Evolutionary conservation across 352 stramenopile species (phyloP).

Genomic region (Pythium coloratum): DNA sequence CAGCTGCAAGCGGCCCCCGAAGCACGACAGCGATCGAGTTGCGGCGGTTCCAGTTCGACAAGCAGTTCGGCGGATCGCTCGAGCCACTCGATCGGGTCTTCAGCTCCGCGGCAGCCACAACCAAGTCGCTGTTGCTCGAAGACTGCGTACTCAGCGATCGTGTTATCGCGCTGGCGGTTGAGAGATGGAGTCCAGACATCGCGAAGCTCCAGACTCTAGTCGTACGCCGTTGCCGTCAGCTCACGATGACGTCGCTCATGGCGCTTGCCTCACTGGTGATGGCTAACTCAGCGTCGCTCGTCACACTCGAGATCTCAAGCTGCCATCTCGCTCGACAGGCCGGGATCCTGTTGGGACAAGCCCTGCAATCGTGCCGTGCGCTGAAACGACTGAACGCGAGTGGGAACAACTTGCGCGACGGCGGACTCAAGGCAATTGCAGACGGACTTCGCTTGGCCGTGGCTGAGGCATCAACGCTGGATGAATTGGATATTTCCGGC

Average conservation of each 20-base stretch:
- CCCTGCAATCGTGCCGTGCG: slow-evolving; percentile 35
- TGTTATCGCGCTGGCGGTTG: slow-evolving; percentile 31
- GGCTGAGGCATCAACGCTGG: slow-evolving; percentile 21
- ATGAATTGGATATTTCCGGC: slow-evolving; percentile 44
- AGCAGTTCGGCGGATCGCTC: slow-evolving; percentile 32
- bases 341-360: slow-evolving; percentile 62
- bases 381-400: slow-evolving; percentile 40
- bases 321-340: slow-evolving; percentile 55
- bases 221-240: slow-evolving; percentile 38
- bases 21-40: slow-evolving; percentile 14
- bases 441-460: slow-evolving; percentile 31
- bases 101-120: background rate
- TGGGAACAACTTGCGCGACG: slow-evolving; percentile 58
- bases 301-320: slow-evolving; percentile 47
- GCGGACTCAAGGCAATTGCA: slow-evolving; percentile 46
- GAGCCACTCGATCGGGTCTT: slow-evolving; percentile 14
- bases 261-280: slow-evolving; percentile 39
- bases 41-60: slow-evolving; percentile 11
- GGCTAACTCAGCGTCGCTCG: slow-evolving; percentile 35
- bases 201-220: slow-evolving; percentile 25
- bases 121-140: slow-evolving; percentile 36
- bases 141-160: slow-evolving; percentile 45
- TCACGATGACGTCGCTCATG: slow-evolving; percentile 65
- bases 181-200: slow-evolving; percentile 28
- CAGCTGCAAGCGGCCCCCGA: background rate